These are phyloP conservation scores for Pseudogymnoascus sp. DNA, from an alignment of 2,329 filamentous ascomycete genomes.

Conservation along the genomic window DNA sequence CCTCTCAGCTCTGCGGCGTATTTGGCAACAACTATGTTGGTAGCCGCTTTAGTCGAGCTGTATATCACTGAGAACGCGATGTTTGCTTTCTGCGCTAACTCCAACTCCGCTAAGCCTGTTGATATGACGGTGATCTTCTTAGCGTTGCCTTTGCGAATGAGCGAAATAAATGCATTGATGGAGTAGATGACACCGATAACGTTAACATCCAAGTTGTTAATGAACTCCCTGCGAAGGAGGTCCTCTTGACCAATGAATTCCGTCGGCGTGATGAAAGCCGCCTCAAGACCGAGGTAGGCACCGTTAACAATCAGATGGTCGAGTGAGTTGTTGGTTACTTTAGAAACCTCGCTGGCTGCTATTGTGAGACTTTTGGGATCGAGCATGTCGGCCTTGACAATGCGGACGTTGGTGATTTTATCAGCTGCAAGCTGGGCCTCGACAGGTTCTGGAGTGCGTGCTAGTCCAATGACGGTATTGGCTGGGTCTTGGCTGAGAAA, in stretches of 20 bases:
- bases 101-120: slow-evolving; percentile 39
- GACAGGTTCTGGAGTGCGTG: slow-evolving; percentile 37
- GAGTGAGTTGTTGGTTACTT: slow-evolving; percentile 21
- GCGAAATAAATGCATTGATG: slow-evolving; percentile 43
- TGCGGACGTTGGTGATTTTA: slow-evolving; percentile 9
- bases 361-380: slow-evolving; percentile 3
- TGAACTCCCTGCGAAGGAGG: slow-evolving; percentile 29
- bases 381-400: not conserved
- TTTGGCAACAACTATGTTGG: slow-evolving; percentile 46
- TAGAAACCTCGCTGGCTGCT: slow-evolving; percentile 12
- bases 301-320: slow-evolving; percentile 26
- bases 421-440: slow-evolving; percentile 32
- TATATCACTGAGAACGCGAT: slow-evolving; percentile 35
- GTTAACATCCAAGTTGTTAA: slow-evolving; percentile 36
- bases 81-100: slow-evolving; percentile 31
- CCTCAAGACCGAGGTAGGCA: slow-evolving; percentile 15
- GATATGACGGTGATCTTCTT: slow-evolving; percentile 49
- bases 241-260: slow-evolving; percentile 14
- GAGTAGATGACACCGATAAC: slow-evolving; percentile 44
- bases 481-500: slow-evolving; percentile 34
- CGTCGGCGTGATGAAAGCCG: slow-evolving; percentile 16
- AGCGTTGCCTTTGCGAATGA: slow-evolving; percentile 38
- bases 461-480: slow-evolving; percentile 40
- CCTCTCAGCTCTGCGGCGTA: slow-evolving; percentile 37
- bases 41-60: slow-evolving; percentile 40